phyloP scores from a whole-genome alignment of 1,284 basidiomycete genomes.

The Fomes fomentarius region DNA sequence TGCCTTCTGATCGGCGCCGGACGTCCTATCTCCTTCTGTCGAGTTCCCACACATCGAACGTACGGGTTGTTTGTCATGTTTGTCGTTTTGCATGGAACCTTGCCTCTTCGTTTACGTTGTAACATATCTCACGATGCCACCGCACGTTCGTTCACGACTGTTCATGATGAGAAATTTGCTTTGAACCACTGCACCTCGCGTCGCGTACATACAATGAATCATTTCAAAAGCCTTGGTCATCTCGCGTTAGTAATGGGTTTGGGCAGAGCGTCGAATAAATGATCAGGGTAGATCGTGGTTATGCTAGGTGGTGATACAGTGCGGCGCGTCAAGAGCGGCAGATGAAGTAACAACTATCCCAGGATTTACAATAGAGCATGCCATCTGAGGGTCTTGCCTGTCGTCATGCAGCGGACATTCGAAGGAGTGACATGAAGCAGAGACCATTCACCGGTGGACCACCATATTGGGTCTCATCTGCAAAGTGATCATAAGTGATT shows the following conservation, averaged over 20 bases:
- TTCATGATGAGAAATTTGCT: constrained; percentile 18
- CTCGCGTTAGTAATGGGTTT: constrained; percentile 15
- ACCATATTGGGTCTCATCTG: constrained; percentile 29
- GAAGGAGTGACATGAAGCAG: not conserved
- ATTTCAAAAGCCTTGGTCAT: constrained; percentile 1
- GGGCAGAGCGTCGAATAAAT: constrained; percentile 13
- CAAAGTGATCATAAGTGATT: not conserved
- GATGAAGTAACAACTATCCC: constrained; percentile 10
- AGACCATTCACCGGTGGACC: constrained; percentile 9
- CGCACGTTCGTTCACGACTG: constrained; percentile 9
- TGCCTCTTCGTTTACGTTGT: constrained; percentile 12
- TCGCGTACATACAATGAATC: not conserved
- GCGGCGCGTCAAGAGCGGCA: constrained; percentile 1
- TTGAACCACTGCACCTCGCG: not conserved
- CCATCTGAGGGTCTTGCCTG: not conserved
- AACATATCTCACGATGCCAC: constrained; percentile 8
- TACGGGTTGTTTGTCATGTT: constrained; percentile 1
- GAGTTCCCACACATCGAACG: too few species aligned
- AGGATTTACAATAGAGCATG: constrained; percentile 22
- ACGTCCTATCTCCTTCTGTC: not conserved
- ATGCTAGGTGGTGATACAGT: constrained; percentile 13
- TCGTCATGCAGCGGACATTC: not conserved
- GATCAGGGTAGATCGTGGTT: constrained; percentile 10
- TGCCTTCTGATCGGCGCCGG: constrained; percentile 31
- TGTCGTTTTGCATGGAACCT: constrained; percentile 14